phyloP scores from a whole-genome alignment of 2,329 filamentous ascomycete genomes.

The Beauveria medogensis region DNA sequence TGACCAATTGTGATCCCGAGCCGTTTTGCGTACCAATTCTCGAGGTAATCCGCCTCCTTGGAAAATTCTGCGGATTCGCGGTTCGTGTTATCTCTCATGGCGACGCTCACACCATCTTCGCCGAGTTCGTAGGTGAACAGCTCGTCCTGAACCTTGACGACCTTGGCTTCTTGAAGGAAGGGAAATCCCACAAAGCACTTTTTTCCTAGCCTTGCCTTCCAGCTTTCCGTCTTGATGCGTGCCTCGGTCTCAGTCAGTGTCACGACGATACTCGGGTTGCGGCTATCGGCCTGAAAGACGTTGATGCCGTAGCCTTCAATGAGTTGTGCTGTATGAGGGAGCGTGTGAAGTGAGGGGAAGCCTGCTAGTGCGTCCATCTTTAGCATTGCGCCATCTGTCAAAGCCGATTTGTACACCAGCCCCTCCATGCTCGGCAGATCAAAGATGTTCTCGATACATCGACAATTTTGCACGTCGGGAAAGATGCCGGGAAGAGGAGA shows the following conservation, averaged over 20 bases:
- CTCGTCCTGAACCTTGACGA: conserved; percentile 84
- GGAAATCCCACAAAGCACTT: conserved; percentile 89
- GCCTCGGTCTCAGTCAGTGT: conserved; percentile 69
- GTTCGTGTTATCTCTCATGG: conserved; percentile 62
- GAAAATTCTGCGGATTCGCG: conserved; percentile 75
- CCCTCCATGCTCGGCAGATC: conserved; percentile 90
- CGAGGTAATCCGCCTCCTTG: conserved; percentile 75
- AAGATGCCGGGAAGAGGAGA: conserved; percentile 86
- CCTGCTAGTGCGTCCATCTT: conserved; percentile 80
- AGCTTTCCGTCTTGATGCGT: conserved; percentile 61
- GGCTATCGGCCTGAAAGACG: conserved; percentile 91
- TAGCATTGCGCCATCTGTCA: conserved; percentile 77
- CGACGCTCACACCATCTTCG: conserved; percentile 54
- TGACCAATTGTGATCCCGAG: conserved; percentile 79
- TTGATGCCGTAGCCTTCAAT: conserved; percentile 71
- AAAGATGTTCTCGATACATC: conserved; percentile 92
- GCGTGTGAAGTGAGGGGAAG: conserved; percentile 81
- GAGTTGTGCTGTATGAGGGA: conserved; percentile 74
- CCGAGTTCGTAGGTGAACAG: conserved; percentile 79
- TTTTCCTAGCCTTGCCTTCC: conserved; percentile 73
- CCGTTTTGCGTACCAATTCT: conserved; percentile 82
- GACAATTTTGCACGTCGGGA: conserved; percentile 78
- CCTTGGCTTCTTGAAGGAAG: conserved; percentile 88
- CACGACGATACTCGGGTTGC: conserved; percentile 93
- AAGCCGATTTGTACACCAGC: conserved; percentile 72